These are phyloP conservation scores for Corchorus capsularis DNA, from an alignment of 345 rosid species.

Conservation along the genomic window DNA sequence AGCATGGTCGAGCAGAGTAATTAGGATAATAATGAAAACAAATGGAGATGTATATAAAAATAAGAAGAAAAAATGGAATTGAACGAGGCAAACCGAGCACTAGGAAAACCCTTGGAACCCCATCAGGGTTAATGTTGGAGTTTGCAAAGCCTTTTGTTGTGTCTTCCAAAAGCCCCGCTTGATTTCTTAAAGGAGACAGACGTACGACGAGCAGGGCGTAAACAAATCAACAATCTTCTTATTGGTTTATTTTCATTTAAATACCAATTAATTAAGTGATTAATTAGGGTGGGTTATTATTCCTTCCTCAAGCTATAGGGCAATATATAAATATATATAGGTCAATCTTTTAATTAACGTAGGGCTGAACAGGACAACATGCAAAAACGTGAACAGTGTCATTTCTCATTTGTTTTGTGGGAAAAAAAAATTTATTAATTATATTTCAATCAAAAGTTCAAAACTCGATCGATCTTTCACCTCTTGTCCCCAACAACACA, in stretches of 20 bases:
- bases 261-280: too few species aligned
- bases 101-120: constrained; percentile 1
- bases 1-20: not conserved
- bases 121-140: constrained; percentile 2
- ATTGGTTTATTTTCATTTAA: too few species aligned
- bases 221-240: too few species aligned
- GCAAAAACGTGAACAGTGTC: not conserved
- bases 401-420: not conserved
- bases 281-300: too few species aligned
- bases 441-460: too few species aligned
- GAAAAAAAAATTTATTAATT: too few species aligned
- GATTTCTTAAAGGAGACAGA: constrained; percentile 7
- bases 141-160: not conserved
- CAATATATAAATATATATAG: too few species aligned
- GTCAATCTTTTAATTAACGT: not conserved
- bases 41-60: not conserved
- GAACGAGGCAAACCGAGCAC: constrained; percentile 12
- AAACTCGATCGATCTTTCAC: too few species aligned
- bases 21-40: constrained; percentile 2
- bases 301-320: not conserved
- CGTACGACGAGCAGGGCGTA: too few species aligned
- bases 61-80: not conserved
- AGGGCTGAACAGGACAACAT: not conserved
- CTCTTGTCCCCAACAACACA: too few species aligned
- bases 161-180: constrained; percentile 12